phyloP scores from a whole-genome alignment of 352 stramenopile species.

The Vaucheria bursata region DNA sequence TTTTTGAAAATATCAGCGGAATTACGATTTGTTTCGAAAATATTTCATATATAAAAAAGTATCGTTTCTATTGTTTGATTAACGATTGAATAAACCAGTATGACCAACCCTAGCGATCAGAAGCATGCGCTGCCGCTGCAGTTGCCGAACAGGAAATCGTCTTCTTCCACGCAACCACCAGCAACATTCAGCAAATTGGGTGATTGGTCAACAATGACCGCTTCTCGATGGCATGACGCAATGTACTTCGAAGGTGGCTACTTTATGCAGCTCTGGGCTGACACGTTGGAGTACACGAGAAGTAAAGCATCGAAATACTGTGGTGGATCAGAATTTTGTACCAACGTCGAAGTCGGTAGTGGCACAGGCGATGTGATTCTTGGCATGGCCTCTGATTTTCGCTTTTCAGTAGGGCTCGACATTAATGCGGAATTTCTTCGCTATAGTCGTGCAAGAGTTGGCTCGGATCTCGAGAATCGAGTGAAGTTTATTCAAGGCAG shows the following conservation, averaged over 20 bases:
- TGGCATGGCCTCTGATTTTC: conserved; percentile 35
- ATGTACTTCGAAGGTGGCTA: conserved; percentile 45
- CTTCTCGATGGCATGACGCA: conserved; percentile 31
- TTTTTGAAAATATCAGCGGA: too few species aligned
- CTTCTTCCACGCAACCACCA: too few species aligned
- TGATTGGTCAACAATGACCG: conserved; percentile 38
- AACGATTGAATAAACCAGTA: too few species aligned
- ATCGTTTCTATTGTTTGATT: too few species aligned
- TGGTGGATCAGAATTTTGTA: conserved; percentile 15
- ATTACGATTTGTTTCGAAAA: too few species aligned
- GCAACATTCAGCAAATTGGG: conserved; percentile 34
- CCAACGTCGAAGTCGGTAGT: conserved; percentile 29
- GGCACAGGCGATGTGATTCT: conserved; percentile 44
- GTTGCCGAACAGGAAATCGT: too few species aligned
- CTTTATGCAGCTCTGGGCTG: conserved; percentile 41
- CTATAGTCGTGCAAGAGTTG: conserved; percentile 18
- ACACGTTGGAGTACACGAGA: conserved; percentile 40
- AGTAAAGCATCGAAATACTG: conserved; percentile 29
- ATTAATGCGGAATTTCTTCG: conserved; percentile 41
- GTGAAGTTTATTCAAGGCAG: conserved; percentile 11
- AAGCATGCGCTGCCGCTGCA: too few species aligned
- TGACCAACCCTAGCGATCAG: too few species aligned
- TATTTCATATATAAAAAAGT: too few species aligned
- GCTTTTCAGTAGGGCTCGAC: conserved; percentile 32
- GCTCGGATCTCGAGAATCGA: conserved; percentile 11